Conservation (phyloP, 768 basidiomycete genomes). For the Ramaria sp. region DNA sequence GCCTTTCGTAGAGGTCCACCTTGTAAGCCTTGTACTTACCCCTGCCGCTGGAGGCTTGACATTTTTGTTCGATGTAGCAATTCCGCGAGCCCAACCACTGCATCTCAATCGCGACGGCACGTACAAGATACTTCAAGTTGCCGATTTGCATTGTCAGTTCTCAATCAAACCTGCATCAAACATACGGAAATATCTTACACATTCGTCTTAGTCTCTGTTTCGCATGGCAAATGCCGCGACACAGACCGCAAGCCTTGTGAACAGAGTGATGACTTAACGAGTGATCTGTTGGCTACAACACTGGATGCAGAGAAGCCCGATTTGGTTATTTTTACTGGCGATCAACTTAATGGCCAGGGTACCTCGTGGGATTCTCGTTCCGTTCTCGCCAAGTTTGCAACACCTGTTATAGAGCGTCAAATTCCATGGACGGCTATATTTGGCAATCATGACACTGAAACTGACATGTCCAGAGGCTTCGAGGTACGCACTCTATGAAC, state of each 20-base stretch:
- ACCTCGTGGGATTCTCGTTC: slow-evolving; percentile 85
- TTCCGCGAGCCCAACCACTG: slow-evolving; percentile 64
- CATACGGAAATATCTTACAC: background rate
- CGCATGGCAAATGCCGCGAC: slow-evolving; percentile 68
- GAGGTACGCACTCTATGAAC: background rate
- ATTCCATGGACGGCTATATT: slow-evolving; percentile 91
- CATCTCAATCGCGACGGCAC: slow-evolving; percentile 77
- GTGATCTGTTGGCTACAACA: slow-evolving; percentile 54
- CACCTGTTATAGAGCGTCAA: slow-evolving; percentile 56
- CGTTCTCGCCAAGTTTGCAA: slow-evolving; percentile 82
- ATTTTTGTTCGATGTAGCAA: slow-evolving; percentile 28
- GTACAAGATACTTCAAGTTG: slow-evolving; percentile 85
- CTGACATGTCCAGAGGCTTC: slow-evolving; percentile 41
- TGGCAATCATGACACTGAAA: slow-evolving; percentile 89
- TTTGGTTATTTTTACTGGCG: slow-evolving; percentile 85
- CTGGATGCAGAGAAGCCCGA: slow-evolving; percentile 82
- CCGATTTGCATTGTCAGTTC: slow-evolving; percentile 69
- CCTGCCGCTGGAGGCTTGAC: background rate
- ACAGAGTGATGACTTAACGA: slow-evolving; percentile 70
- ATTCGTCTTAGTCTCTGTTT: slow-evolving; percentile 42
- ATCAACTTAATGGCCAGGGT: slow-evolving; percentile 79
- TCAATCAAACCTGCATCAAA: background rate
- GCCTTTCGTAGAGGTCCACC: slow-evolving; percentile 68
- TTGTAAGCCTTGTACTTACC: slow-evolving; percentile 31
- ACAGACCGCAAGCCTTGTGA: slow-evolving; percentile 41